Evolutionary conservation across 495 filamentous ascomycete species (phyloP).

Genomic region (Annulohypoxylon maeteangense): DNA sequence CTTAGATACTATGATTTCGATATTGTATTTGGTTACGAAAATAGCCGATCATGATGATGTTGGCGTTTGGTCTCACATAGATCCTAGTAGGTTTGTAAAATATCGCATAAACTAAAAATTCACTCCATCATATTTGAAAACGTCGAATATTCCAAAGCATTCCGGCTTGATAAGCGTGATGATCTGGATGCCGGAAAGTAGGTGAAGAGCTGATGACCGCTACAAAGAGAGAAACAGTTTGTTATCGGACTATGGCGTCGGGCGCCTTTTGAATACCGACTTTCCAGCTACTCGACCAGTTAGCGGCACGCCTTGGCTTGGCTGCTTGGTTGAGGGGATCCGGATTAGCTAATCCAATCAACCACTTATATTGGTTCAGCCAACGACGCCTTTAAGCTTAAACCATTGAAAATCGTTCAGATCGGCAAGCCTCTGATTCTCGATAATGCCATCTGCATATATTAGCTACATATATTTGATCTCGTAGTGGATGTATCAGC

Average conservation of each 20-base stretch:
- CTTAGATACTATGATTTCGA: too few relatives aligned
- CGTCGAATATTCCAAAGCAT: not conserved
- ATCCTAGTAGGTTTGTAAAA: not conserved
- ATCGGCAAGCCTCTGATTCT: not conserved
- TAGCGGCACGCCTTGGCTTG: not conserved
- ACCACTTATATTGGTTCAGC: not conserved
- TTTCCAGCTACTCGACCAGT: not conserved
- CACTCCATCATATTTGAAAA: not conserved
- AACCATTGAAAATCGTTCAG: not conserved
- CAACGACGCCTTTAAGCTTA: conserved; percentile 1
- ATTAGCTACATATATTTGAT: not conserved
- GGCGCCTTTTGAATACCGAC: not conserved
- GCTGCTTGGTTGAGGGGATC: not conserved
- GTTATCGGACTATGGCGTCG: not conserved
- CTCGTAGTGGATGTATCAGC: not conserved
- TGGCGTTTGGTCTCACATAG: too few relatives aligned
- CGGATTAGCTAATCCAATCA: not conserved
- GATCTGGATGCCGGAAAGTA: not conserved
- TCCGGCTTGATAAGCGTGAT: not conserved
- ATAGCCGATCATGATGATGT: too few relatives aligned
- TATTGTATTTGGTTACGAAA: too few relatives aligned
- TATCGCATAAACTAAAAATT: not conserved
- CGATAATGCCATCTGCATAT: not conserved
- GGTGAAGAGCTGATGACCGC: not conserved
- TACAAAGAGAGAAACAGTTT: not conserved